phyloP scores from a whole-genome alignment of 2,329 filamentous ascomycete genomes.

The Penicillium sclerotiorum region DNA sequence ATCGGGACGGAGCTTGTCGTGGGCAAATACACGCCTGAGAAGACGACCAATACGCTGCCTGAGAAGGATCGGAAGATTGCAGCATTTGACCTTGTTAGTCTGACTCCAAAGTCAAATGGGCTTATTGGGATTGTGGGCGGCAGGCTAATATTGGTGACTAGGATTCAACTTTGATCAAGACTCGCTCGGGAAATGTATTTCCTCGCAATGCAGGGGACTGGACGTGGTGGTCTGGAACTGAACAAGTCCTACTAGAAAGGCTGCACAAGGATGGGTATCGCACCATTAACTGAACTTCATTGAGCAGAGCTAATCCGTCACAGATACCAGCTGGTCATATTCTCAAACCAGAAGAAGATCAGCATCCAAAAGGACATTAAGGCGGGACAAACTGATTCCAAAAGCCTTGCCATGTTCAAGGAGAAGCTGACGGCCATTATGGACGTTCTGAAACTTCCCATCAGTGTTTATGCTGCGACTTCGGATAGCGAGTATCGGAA shows the following conservation, averaged over 20 bases:
- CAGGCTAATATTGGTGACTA: too few relatives aligned
- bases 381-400: conserved; percentile 65
- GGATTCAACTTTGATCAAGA: conserved; percentile 86
- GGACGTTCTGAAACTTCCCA: conserved; percentile 67
- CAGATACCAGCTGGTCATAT: conserved; percentile 73
- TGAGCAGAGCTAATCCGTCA: too few relatives aligned
- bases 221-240: conserved; percentile 85
- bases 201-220: conserved; percentile 73
- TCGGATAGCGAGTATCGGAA: conserved; percentile 81
- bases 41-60: conserved; percentile 12
- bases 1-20: conserved; percentile 73
- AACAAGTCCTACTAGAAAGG: conserved; percentile 68
- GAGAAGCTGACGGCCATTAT: conserved; percentile 73
- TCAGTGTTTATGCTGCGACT: conserved; percentile 84
- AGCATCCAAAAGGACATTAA: conserved; percentile 75
- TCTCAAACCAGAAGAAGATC: conserved; percentile 89
- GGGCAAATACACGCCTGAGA: conserved; percentile 64
- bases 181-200: conserved; percentile 79
- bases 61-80: conserved; percentile 40
- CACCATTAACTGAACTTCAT: conserved; percentile 1
- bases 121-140: background rate
- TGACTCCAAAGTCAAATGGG: background rate
- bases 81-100: conserved; percentile 50
- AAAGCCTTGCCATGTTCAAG: conserved; percentile 79
- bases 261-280: conserved; percentile 69